phyloP scores from a whole-genome alignment of 768 basidiomycete species.

The Mycena belliarum region DNA sequence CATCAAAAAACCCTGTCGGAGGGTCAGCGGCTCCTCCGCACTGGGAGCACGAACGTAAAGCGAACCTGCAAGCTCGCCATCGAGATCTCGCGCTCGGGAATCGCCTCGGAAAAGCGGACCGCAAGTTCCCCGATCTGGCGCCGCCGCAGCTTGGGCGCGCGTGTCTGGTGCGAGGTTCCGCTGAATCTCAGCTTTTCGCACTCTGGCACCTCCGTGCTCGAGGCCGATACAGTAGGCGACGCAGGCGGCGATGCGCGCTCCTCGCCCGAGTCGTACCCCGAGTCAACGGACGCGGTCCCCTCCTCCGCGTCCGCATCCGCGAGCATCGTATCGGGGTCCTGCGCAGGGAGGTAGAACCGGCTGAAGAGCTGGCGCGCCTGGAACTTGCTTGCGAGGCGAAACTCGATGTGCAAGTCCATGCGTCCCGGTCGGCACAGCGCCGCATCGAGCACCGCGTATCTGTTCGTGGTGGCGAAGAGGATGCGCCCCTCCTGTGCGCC shows the following conservation, averaged over 20 bases:
- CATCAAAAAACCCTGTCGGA: conserved; percentile 48
- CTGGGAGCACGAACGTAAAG: no score
- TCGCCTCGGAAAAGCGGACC: conserved; percentile 44
- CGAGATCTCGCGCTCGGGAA: conserved; percentile 40
- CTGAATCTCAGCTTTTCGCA: conserved; percentile 13
- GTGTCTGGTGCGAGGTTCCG: conserved; percentile 29
- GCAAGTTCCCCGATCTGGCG: conserved; percentile 43
- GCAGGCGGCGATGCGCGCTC: not conserved
- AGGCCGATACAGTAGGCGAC: not conserved
- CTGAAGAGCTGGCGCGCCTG: conserved; percentile 61
- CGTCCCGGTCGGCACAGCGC: conserved; percentile 69
- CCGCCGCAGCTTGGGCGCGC: conserved; percentile 36
- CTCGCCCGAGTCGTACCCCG: conserved; percentile 20
- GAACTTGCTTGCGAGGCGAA: conserved; percentile 57
- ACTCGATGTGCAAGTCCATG: conserved; percentile 69
- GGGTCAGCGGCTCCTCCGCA: no score
- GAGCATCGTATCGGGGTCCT: conserved; percentile 19
- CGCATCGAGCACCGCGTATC: conserved; percentile 56
- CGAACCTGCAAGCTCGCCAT: conserved; percentile 39
- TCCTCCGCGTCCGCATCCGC: conserved; percentile 24
- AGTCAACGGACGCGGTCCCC: conserved; percentile 14
- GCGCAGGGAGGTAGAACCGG: conserved; percentile 53
- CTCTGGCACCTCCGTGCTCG: conserved; percentile 1
- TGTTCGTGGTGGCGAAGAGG: conserved; percentile 74
- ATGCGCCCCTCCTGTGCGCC: conserved; percentile 70